Conservation (phyloP, 371 early-diverging fungal genomes). For the Mortierella sp. region DNA sequence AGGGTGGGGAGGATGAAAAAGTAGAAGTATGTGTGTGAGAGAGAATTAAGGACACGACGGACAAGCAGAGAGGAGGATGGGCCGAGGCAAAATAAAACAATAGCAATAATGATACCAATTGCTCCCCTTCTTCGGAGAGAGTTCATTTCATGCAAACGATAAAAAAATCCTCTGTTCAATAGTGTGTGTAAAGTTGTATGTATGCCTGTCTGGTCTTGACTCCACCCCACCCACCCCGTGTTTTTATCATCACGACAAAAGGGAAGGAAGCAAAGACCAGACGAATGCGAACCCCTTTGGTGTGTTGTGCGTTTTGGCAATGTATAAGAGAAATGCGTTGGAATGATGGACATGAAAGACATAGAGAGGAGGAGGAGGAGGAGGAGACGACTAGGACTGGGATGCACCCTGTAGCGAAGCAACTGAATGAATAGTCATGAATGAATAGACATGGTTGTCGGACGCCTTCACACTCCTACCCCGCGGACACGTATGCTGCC, state of each 20-base stretch:
- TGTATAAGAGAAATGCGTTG: background rate
- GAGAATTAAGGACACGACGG: background rate
- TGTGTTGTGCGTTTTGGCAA: background rate
- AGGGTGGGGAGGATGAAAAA: background rate
- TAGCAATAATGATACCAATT: background rate
- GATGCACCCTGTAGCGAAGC: background rate
- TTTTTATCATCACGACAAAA: slow-evolving; percentile 9
- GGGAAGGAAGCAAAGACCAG: background rate
- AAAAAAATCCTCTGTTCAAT: background rate
- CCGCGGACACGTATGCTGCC: background rate
- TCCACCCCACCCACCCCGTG: background rate
- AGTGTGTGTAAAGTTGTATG: background rate
- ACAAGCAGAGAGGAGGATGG: background rate
- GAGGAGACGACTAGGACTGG: background rate
- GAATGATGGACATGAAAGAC: background rate
- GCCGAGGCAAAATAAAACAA: background rate
- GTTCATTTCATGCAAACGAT: slow-evolving; percentile 13
- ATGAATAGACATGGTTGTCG: background rate
- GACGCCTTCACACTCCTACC: background rate
- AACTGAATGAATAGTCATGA: background rate
- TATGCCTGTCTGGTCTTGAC: background rate
- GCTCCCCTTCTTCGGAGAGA: background rate
- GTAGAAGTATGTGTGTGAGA: slow-evolving; percentile 5
- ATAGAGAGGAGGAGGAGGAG: too few relatives aligned
- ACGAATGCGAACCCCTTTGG: background rate